Conservation (phyloP, 2,329 filamentous ascomycete genomes). For the Rhinocladiella mackenziei region DNA sequence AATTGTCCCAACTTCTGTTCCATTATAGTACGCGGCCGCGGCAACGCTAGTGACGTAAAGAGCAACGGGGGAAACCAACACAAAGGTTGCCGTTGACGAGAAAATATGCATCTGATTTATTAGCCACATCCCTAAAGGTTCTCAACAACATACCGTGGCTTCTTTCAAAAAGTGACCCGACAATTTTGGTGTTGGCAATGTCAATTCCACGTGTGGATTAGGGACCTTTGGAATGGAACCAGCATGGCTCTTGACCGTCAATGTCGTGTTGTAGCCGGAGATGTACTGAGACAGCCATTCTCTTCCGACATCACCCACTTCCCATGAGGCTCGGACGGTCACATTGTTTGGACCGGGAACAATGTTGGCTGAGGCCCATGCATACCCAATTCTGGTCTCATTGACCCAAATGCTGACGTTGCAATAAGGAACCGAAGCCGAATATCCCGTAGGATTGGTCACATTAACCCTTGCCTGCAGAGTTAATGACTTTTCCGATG, state of each 20-base stretch:
- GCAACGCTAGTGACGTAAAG: slow-evolving; percentile 75
- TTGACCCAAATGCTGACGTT: slow-evolving; percentile 74
- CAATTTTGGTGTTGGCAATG: slow-evolving; percentile 57
- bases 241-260: slow-evolving; percentile 68
- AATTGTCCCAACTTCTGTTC: slow-evolving; percentile 72
- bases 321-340: slow-evolving; percentile 68
- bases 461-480: slow-evolving; percentile 72
- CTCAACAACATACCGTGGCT: slow-evolving; percentile 55
- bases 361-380: slow-evolving; percentile 60
- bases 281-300: slow-evolving; percentile 80
- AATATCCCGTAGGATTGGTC: slow-evolving; percentile 86
- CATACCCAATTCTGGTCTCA: slow-evolving; percentile 69
- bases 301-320: slow-evolving; percentile 63
- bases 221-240: slow-evolving; percentile 71
- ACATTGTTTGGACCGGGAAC: slow-evolving; percentile 67
- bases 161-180: slow-evolving; percentile 70
- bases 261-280: slow-evolving; percentile 78
- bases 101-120: slow-evolving; percentile 65
- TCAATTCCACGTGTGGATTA: slow-evolving; percentile 66
- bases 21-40: slow-evolving; percentile 80
- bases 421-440: slow-evolving; percentile 73
- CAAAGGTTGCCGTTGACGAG: slow-evolving; percentile 81
- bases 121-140: slow-evolving; percentile 21
- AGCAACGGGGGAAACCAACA: slow-evolving; percentile 74
- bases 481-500: slow-evolving; percentile 65